A percentile compares a stretch with the other conserved stretches of the same genome.
These are phyloP conservation scores for Lactarius hengduanensis DNA, from an alignment of 768 basidiomycete genomes.

Conservation along the genomic window DNA sequence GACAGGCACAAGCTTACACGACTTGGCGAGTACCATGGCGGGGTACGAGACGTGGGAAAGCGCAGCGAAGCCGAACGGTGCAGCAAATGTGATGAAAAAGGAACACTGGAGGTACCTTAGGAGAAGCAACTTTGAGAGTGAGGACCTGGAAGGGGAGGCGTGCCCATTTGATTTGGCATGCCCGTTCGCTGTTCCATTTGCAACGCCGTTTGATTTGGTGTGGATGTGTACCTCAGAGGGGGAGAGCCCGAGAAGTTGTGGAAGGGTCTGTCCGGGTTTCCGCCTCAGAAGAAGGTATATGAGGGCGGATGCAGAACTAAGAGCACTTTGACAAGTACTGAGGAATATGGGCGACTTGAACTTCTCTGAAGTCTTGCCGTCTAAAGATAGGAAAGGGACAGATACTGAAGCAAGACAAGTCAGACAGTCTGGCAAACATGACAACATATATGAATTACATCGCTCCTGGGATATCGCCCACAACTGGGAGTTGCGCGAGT, in stretches of 20 bases:
- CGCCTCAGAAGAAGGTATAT: conserved; percentile 67
- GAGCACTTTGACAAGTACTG: conserved; percentile 79
- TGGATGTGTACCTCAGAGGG: conserved; percentile 30
- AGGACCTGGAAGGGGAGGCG: conserved; percentile 36
- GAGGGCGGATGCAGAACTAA: conserved; percentile 76
- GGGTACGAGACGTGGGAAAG: conserved; percentile 97
- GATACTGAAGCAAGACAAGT: conserved; percentile 53
- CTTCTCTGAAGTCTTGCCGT: conserved; percentile 60
- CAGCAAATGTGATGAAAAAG: conserved; percentile 82
- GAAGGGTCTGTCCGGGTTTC: conserved; percentile 50
- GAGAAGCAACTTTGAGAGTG: conserved; percentile 50
- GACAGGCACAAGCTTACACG: conserved; percentile 98
- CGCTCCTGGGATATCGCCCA: conserved; percentile 96
- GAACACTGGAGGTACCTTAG: conserved; percentile 81
- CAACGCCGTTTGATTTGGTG: conserved; percentile 30
- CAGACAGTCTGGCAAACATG: conserved; percentile 1
- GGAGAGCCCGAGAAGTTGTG: conserved; percentile 62
- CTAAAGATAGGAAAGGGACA: conserved; percentile 74
- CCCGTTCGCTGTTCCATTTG: conserved; percentile 43
- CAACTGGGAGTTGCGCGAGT: conserved; percentile 45
- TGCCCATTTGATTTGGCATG: conserved; percentile 30
- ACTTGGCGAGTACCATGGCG: conserved; percentile 98
- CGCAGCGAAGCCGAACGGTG: conserved; percentile 94
- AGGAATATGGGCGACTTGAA: conserved; percentile 86
- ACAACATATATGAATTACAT: conserved; percentile 46